Percentiles rank a stretch among this genome's conserved stretches.
These are phyloP conservation scores for Ceratopteris richardii DNA, from an alignment of 75 land plant genomes.

Conservation along the genomic window DNA sequence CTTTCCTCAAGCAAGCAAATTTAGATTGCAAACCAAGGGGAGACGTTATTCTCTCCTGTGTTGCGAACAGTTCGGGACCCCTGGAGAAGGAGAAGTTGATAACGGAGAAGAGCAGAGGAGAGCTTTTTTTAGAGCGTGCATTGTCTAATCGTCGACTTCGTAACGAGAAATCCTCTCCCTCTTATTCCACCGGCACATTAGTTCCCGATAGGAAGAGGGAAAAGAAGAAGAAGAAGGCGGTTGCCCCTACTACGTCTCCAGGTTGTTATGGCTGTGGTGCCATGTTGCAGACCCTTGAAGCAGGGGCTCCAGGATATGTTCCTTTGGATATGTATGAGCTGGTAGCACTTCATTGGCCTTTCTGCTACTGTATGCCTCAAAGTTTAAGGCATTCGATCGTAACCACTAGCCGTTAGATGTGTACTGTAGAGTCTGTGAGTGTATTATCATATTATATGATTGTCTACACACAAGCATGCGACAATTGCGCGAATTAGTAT, in stretches of 20 bases:
- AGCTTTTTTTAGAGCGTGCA: conserved; percentile 24
- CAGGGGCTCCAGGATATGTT: conserved; percentile 81
- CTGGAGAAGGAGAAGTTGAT: no score
- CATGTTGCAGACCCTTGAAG: conserved; percentile 54
- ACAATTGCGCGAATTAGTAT: no score
- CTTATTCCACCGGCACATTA: conserved; percentile 4
- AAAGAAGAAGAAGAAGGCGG: conserved; percentile 9
- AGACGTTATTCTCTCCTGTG: no score
- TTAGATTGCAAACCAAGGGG: no score
- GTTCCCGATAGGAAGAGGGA: conserved; percentile 31
- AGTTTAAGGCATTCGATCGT: not conserved
- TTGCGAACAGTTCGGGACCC: no score
- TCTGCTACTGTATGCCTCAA: not conserved
- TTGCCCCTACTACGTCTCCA: conserved; percentile 12
- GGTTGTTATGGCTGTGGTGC: conserved; percentile 97
- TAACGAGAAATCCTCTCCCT: not conserved
- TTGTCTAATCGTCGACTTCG: not conserved
- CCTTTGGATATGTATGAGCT: conserved; percentile 54
- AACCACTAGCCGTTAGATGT: no score
- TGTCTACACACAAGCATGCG: no score
- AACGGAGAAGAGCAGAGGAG: conserved; percentile 23
- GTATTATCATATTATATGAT: no score
- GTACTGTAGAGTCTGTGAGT: no score
- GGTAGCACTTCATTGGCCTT: conserved; percentile 24
- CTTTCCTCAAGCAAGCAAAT: not conserved